A percentile compares a stretch with the other conserved stretches of the same genome.
Conservation (phyloP, 106 monocot genomes). For the Dactylorhiza incarnata region DNA sequence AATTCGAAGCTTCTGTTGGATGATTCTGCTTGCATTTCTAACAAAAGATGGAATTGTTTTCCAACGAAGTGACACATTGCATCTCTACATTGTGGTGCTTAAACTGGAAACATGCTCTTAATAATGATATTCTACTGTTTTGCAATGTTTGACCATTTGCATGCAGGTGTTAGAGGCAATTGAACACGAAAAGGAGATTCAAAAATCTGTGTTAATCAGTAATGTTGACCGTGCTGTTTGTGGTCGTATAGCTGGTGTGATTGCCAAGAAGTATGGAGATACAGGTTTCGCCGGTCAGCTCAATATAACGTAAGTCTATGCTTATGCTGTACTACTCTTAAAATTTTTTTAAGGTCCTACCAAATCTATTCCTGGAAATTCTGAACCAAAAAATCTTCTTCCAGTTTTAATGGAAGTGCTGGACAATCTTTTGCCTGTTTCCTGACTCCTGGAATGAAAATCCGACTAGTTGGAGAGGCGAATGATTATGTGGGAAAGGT, state of each 20-base stretch:
- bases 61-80: too few relatives aligned
- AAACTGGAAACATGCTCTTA: too few relatives aligned
- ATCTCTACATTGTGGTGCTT: too few relatives aligned
- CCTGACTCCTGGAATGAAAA: conserved; percentile 92
- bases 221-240: conserved; percentile 97
- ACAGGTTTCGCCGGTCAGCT: conserved; percentile 96
- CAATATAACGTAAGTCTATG: conserved; percentile 62
- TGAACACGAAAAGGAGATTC: conserved; percentile 69
- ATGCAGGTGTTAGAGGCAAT: conserved; percentile 81
- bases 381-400: neutral
- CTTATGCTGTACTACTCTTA: neutral
- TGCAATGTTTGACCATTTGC: neutral
- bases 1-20: too few relatives aligned
- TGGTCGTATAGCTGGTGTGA: conserved; percentile 95
- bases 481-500: conserved; percentile 99
- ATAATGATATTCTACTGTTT: too few relatives aligned
- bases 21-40: too few relatives aligned
- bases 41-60: too few relatives aligned
- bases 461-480: conserved; percentile 81
- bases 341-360: neutral
- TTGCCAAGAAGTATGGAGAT: conserved; percentile 98
- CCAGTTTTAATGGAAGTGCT: conserved; percentile 91
- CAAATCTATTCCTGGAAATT: too few relatives aligned
- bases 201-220: conserved; percentile 64
- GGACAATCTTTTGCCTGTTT: conserved; percentile 96